These are phyloP conservation scores for Phytophthora syringae DNA, from an alignment of 352 stramenopile genomes.

Conservation along the genomic window DNA sequence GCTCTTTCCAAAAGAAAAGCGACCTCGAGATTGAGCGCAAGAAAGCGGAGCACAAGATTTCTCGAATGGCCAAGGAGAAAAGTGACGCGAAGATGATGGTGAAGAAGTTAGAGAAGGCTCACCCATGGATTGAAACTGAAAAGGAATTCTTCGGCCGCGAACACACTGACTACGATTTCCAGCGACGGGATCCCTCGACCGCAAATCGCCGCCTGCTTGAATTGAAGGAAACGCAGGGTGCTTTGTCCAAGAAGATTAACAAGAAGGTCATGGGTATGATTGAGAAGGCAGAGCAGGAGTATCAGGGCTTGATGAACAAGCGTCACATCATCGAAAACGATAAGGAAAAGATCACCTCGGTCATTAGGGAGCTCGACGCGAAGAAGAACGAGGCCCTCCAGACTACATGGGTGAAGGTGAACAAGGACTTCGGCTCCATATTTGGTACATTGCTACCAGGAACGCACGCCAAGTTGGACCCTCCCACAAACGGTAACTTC, in stretches of 20 bases:
- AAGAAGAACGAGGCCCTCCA: slow-evolving; percentile 98
- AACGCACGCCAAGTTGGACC: slow-evolving; percentile 98
- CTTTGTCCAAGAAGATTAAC: slow-evolving; percentile 98
- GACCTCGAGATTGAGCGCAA: slow-evolving; percentile 94
- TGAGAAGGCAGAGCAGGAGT: slow-evolving; percentile 99
- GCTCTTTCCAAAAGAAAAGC: slow-evolving; percentile 87
- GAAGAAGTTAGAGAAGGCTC: slow-evolving; percentile 91
- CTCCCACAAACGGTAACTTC: slow-evolving; percentile 85
- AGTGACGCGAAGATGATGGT: slow-evolving; percentile 91
- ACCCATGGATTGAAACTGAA: slow-evolving; percentile 98
- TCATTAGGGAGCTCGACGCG: slow-evolving; percentile 99
- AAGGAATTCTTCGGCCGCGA: slow-evolving; percentile 97
- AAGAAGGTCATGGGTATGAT: slow-evolving; percentile 99
- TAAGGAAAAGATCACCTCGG: slow-evolving; percentile 98
- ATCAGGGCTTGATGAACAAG: slow-evolving; percentile 98
- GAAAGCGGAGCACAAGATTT: slow-evolving; percentile 94
- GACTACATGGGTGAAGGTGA: slow-evolving; percentile 99
- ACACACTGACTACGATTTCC: slow-evolving; percentile 99
- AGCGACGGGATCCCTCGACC: slow-evolving; percentile 82
- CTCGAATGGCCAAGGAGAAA: slow-evolving; percentile 93
- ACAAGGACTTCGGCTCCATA: slow-evolving; percentile 99
- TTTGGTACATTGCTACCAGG: slow-evolving; percentile 98
- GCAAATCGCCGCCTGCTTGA: slow-evolving; percentile 90
- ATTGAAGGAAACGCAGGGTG: slow-evolving; percentile 94
- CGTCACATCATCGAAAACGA: slow-evolving; percentile 99